Conservation (phyloP, 2,329 filamentous ascomycete genomes). For the Xylariaceae sp. region DNA sequence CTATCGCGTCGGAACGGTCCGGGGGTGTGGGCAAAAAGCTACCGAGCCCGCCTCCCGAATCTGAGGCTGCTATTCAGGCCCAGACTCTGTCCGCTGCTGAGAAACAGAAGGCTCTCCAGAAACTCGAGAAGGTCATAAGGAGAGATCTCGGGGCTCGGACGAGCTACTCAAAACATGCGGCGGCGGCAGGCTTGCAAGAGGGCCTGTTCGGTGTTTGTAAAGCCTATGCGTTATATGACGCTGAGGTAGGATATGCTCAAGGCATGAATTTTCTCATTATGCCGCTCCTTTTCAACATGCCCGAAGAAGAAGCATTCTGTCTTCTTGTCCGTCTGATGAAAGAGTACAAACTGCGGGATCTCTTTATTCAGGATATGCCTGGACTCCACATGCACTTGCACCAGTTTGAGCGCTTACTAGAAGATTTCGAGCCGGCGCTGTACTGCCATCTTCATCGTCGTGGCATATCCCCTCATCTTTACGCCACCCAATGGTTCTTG, state of each 20-base stretch:
- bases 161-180: constrained; percentile 94
- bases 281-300: constrained; percentile 97
- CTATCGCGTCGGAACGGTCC: constrained; percentile 74
- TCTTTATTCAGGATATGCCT: constrained; percentile 95
- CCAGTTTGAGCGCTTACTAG: constrained; percentile 89
- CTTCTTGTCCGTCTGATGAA: constrained; percentile 93
- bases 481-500: constrained; percentile 98
- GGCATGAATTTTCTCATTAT: constrained; percentile 99
- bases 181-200: constrained; percentile 86
- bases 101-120: constrained; percentile 70
- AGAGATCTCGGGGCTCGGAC: constrained; percentile 88
- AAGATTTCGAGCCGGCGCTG: constrained; percentile 88
- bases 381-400: constrained; percentile 90
- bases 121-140: constrained; percentile 86
- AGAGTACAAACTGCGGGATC: constrained; percentile 85
- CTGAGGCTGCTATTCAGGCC: constrained; percentile 61
- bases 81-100: constrained; percentile 62
- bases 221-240: constrained; percentile 92
- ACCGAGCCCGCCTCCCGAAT: constrained; percentile 56
- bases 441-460: constrained; percentile 90
- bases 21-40: constrained; percentile 51
- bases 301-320: constrained; percentile 94
- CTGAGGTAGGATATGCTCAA: constrained; percentile 92
- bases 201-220: constrained; percentile 95
- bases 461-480: constrained; percentile 84